Evolutionary conservation across 371 early-diverging fungal species (phyloP), one percentile per base, ranked within the genome.

Genomic region (Chytridium lagenaria): DNA sequence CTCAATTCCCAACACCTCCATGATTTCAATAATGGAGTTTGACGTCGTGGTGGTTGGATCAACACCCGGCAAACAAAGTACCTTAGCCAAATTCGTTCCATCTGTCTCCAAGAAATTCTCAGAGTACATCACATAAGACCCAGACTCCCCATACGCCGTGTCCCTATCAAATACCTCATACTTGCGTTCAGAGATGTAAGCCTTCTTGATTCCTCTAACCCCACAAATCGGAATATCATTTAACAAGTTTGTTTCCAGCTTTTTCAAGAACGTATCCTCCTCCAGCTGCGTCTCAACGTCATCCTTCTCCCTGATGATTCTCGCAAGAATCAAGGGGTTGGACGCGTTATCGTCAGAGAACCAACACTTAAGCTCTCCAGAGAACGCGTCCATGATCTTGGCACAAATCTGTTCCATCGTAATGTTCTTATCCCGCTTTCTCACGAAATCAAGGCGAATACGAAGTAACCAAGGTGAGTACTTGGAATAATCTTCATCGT

Each of bases 91-190:
- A 73, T 98, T 98, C 74, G 90, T 93, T 59, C 99, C 99, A 75
- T 98, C 99, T 5, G 99, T 99, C 80, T 99, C 98, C 50, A 99
- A 87, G 74, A 90, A 90, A 90, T 92, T 94, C 79, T 96, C 95
- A 39, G 84, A 85, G 33, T 84, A 84, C 30, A 82, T 83, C 52
- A 89, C 87, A 75, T 90, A 93, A 64, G 90, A 87, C 61, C 95
- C 95, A 30, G 86, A 82, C 1, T 88, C 86, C 66, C 81, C 78
- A 37, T 86, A 73, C 5, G 69, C 59, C 57, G 71, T 76, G 59
- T 78, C 64, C 68, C 59, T 38, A 64, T 59, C 28, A 68, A 39
- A 64, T 19, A 64, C 10, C 64, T 57, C 33, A 44, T 66, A 66
- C 81, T 93, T 92, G 79, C 90, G 88, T 66, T 95, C 93, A 33